Percentiles rank a stretch among this genome's conserved stretches.
Evolutionary conservation across 2,329 filamentous ascomycete species (phyloP).

Genomic region (Ramularia endophylla): DNA sequence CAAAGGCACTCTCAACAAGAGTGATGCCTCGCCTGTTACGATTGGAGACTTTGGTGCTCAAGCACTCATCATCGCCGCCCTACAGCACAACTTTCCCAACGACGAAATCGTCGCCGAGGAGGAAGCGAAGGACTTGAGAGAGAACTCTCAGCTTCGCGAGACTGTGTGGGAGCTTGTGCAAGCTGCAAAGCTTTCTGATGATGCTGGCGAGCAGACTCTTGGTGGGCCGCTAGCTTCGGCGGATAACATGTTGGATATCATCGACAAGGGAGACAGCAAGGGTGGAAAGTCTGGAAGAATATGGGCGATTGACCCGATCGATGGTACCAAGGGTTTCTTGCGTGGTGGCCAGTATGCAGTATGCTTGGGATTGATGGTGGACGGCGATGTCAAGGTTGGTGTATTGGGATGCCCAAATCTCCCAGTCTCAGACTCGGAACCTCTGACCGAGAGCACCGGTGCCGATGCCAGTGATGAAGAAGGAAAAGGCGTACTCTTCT

Average conservation of each 20-base stretch:
- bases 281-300: slow-evolving; percentile 72
- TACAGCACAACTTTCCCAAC: slow-evolving; percentile 80
- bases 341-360: slow-evolving; percentile 96
- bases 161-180: slow-evolving; percentile 82
- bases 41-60: slow-evolving; percentile 98
- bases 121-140: slow-evolving; percentile 73
- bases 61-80: slow-evolving; percentile 86
- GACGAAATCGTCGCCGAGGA: slow-evolving; percentile 95
- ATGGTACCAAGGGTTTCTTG: slow-evolving; percentile 96
- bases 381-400: slow-evolving; percentile 89
- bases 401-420: slow-evolving; percentile 95
- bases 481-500: slow-evolving; percentile 81
- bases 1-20: slow-evolving; percentile 90
- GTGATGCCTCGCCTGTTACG: slow-evolving; percentile 93
- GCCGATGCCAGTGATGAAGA: slow-evolving; percentile 64
- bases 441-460: slow-evolving; percentile 66
- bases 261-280: slow-evolving; percentile 57
- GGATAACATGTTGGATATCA: slow-evolving; percentile 56
- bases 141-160: slow-evolving; percentile 61
- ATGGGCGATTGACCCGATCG: slow-evolving; percentile 96
- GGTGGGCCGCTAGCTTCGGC: slow-evolving; percentile 63
- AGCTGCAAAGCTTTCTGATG: slow-evolving; percentile 62
- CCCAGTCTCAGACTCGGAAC: slow-evolving; percentile 72
- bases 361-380: slow-evolving; percentile 83
- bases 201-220: slow-evolving; percentile 58